Conservation (phyloP, 148 eudicot species). For the Gaultheria prostrata region DNA sequence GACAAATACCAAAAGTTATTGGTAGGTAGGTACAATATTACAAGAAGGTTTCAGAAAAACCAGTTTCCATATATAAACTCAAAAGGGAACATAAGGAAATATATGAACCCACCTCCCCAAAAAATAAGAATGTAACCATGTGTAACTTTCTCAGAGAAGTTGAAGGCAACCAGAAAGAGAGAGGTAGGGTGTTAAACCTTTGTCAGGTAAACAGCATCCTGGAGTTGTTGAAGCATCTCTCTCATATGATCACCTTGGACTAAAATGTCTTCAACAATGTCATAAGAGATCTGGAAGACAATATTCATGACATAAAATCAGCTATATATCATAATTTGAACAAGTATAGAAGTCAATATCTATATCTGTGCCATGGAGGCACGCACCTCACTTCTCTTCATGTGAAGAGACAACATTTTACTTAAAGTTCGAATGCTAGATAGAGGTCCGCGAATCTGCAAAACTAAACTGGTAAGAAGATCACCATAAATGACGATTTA, state of each 20-base stretch:
- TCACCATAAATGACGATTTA: constrained; percentile 12
- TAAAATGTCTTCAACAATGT: constrained; percentile 78
- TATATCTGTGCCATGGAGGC: constrained; percentile 13
- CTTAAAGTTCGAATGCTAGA: constrained; percentile 79
- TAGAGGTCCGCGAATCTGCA: constrained; percentile 90
- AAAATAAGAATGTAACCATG: background rate
- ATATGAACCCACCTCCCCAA: background rate
- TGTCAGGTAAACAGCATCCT: constrained; percentile 92
- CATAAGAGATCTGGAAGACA: constrained; percentile 66
- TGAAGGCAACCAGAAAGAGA: background rate
- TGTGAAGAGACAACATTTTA: constrained; percentile 67
- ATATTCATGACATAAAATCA: constrained; percentile 5
- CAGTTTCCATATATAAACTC: background rate
- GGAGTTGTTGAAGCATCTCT: constrained; percentile 83
- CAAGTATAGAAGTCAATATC: constrained; percentile 11
- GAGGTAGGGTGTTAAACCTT: constrained; percentile 45
- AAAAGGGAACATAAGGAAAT: background rate
- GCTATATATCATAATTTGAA: background rate
- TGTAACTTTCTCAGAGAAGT: background rate
- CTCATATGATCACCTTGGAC: constrained; percentile 75
- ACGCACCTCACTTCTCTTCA: constrained; percentile 77
- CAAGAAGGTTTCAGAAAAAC: constrained; percentile 1
- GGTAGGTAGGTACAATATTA: background rate
- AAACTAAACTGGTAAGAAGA: constrained; percentile 24
- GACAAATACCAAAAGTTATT: background rate